These are phyloP conservation scores for Fraxinus excelsior DNA, from an alignment of 257 asterid species.

Conservation along the genomic window DNA sequence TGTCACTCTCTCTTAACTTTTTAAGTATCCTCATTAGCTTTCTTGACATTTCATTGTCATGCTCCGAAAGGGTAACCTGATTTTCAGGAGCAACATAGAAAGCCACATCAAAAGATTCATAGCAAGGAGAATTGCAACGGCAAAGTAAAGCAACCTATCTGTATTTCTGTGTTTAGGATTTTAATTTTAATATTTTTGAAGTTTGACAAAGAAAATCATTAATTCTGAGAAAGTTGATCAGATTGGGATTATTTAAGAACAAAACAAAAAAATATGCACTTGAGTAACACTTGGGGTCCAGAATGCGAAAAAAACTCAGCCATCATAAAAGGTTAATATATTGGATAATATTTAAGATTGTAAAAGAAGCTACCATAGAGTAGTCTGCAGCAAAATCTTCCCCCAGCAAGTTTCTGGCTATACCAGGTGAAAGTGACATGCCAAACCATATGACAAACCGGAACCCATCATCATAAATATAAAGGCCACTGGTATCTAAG, in stretches of 20 bases:
- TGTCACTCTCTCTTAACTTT: conserved; percentile 56
- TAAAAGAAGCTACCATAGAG: conserved; percentile 62
- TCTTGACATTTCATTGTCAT: conserved; percentile 60
- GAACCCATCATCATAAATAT: conserved; percentile 87
- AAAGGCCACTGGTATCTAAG: conserved; percentile 86
- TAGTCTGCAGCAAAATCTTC: conserved; percentile 72
- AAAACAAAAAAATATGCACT: conserved; percentile 6
- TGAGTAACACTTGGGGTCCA: conserved; percentile 13
- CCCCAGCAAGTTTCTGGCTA: conserved; percentile 71
- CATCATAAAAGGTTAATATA: conserved; percentile 11
- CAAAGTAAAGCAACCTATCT: background rate
- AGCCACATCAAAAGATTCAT: conserved; percentile 22
- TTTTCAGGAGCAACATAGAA: conserved; percentile 22
- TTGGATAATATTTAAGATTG: background rate
- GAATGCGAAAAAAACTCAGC: conserved; percentile 1
- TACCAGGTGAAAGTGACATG: conserved; percentile 74
- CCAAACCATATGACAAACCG: conserved; percentile 95
- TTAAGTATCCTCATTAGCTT: conserved; percentile 56
- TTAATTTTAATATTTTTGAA: background rate
- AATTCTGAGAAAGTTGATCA: conserved; percentile 6
- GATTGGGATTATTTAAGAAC: background rate
- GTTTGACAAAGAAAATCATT: background rate
- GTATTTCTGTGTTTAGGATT: background rate
- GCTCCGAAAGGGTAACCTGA: conserved; percentile 60
- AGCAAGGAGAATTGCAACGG: conserved; percentile 5